phyloP scores from a whole-genome alignment of 441 rosid species.

The Biscutella laevigata region DNA sequence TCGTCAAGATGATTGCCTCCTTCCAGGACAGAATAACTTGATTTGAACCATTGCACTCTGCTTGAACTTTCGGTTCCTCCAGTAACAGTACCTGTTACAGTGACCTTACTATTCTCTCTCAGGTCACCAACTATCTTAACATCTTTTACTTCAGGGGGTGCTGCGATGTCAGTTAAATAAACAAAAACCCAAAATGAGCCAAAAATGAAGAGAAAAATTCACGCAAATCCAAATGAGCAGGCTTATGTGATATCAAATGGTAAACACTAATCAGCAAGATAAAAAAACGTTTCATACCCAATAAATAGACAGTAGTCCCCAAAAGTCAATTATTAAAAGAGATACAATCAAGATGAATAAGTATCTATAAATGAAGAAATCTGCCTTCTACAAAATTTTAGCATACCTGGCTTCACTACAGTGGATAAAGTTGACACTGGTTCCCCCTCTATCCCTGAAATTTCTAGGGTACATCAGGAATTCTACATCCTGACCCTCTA shows the following conservation, averaged over 20 bases:
- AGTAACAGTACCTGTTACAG: constrained; percentile 70
- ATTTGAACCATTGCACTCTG: constrained; percentile 95
- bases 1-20: constrained; percentile 74
- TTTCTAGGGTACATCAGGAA: constrained; percentile 9
- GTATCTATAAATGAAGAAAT: constrained; percentile 2
- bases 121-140: constrained; percentile 85
- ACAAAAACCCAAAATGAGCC: constrained; percentile 19
- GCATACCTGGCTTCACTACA: constrained; percentile 73
- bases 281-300: neutral
- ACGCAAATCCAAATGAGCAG: constrained; percentile 9
- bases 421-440: constrained; percentile 54
- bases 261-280: neutral
- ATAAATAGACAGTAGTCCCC: constrained; percentile 5
- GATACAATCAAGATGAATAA: constrained; percentile 2
- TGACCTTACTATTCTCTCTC: constrained; percentile 82
- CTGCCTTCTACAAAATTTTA: constrained; percentile 1
- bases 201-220: constrained; percentile 10
- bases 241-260: neutral
- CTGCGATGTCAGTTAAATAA: constrained; percentile 33
- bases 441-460: constrained; percentile 93
- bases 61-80: constrained; percentile 97
- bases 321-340: constrained; percentile 1
- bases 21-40: constrained; percentile 43
- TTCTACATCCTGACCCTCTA: neutral
- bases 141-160: constrained; percentile 88